These are phyloP conservation scores for Solanum raphanifolium DNA, from an alignment of 257 asterid genomes.

Conservation along the genomic window DNA sequence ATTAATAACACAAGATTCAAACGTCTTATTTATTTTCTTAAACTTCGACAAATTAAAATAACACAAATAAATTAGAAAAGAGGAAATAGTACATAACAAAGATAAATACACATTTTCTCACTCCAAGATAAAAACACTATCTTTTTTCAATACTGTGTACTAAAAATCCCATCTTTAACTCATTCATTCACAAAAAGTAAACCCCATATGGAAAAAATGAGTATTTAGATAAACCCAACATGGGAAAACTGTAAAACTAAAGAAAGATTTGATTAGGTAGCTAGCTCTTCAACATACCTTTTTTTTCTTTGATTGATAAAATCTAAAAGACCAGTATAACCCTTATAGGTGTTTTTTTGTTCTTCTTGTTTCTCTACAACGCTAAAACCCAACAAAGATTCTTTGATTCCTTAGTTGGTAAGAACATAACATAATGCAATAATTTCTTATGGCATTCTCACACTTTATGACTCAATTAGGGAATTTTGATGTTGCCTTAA, in stretches of 20 bases:
- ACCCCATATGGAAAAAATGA: slow-evolving; percentile 9
- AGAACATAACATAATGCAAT: slow-evolving; percentile 10
- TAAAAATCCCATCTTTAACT: slow-evolving; percentile 10
- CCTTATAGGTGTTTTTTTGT: neutral
- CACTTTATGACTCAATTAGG: neutral
- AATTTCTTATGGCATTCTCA: neutral
- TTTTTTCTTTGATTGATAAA: neutral
- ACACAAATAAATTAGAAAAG: too few species aligned
- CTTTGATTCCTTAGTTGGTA: slow-evolving; percentile 27
- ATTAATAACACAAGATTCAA: too few species aligned
- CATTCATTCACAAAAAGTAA: neutral
- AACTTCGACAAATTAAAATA: too few species aligned
- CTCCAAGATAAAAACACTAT: too few species aligned
- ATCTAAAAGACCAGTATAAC: neutral
- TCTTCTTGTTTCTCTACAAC: neutral
- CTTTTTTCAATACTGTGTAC: neutral
- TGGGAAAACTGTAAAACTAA: neutral
- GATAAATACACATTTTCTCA: too few species aligned
- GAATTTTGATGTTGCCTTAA: too few species aligned
- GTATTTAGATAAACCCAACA: neutral
- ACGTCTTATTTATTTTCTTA: too few species aligned
- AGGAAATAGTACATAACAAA: too few species aligned
- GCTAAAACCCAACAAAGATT: slow-evolving; percentile 16
- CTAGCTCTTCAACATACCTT: neutral
- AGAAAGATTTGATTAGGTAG: neutral